Conservation (phyloP, 108 stramenopile genomes). For the Poteriospumella lacustris region DNA sequence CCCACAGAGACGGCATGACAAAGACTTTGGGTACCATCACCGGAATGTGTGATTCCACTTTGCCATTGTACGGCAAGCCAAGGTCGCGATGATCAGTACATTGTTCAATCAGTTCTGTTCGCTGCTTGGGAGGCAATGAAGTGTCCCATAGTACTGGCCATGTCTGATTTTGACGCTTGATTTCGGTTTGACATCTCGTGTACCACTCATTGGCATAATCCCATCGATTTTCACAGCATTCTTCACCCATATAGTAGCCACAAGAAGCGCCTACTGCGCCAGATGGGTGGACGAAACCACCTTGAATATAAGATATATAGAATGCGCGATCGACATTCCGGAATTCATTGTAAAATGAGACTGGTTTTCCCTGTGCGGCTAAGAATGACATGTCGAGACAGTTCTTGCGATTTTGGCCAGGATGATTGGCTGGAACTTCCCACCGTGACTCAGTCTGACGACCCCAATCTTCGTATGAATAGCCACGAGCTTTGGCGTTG, state of each 20-base stretch:
- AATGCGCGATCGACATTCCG: neutral
- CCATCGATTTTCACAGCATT: neutral
- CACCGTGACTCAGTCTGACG: neutral
- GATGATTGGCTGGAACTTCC: neutral
- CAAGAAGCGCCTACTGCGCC: conserved; percentile 1
- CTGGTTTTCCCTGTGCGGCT: neutral
- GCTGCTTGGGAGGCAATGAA: neutral
- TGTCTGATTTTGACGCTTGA: neutral
- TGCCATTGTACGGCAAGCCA: neutral
- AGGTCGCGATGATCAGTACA: neutral
- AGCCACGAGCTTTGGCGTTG: neutral
- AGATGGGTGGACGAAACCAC: neutral
- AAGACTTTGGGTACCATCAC: neutral
- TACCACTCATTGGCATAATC: neutral
- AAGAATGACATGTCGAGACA: neutral
- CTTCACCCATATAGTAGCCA: neutral
- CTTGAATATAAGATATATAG: neutral
- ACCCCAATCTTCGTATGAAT: neutral
- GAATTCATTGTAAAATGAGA: neutral
- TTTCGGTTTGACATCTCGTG: neutral
- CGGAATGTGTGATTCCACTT: neutral
- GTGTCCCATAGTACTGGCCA: neutral
- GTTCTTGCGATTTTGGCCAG: neutral
- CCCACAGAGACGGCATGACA: neutral
- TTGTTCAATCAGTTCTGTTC: neutral